phyloP scores from a whole-genome alignment of 768 basidiomycete species.

The Termitomyces sp. region DNA sequence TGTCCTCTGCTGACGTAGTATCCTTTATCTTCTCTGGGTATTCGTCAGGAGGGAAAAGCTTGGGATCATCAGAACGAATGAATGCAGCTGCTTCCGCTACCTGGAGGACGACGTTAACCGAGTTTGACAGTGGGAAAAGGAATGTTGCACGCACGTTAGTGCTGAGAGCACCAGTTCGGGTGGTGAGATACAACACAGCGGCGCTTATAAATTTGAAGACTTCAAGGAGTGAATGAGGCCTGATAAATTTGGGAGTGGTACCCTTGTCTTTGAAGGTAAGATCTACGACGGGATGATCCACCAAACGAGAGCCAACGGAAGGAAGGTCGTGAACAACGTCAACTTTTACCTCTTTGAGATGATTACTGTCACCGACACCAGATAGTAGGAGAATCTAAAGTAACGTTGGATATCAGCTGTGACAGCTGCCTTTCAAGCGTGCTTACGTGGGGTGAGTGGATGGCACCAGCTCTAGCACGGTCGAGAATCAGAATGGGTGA shows the following conservation, averaged over 20 bases:
- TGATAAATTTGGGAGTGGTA: conserved; percentile 34
- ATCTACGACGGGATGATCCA: conserved; percentile 64
- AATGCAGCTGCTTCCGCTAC: conserved; percentile 55
- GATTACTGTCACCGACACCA: conserved; percentile 64
- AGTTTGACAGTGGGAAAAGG: background rate
- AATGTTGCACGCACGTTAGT: conserved; percentile 38
- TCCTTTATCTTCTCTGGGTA: conserved; percentile 34
- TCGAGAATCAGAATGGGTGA: background rate
- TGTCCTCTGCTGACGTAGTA: conserved; percentile 36
- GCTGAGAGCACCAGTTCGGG: conserved; percentile 44
- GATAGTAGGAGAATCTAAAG: conserved; percentile 63
- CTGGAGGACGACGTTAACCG: conserved; percentile 15
- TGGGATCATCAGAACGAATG: conserved; percentile 46
- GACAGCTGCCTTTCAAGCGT: background rate
- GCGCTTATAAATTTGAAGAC: conserved; percentile 23
- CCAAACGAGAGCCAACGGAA: conserved; percentile 68
- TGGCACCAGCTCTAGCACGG: conserved; percentile 45
- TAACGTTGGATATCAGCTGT: background rate
- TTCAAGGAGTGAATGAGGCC: conserved; percentile 23
- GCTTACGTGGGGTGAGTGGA: conserved; percentile 56
- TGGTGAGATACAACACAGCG: conserved; percentile 34
- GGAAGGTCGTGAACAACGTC: conserved; percentile 58
- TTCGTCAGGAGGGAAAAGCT: conserved; percentile 34
- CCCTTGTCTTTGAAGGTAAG: conserved; percentile 50
- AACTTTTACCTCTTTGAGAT: conserved; percentile 51